Base-by-base conservation (phyloP, 148 eudicot species). In the Agrostemma githago region DNA sequence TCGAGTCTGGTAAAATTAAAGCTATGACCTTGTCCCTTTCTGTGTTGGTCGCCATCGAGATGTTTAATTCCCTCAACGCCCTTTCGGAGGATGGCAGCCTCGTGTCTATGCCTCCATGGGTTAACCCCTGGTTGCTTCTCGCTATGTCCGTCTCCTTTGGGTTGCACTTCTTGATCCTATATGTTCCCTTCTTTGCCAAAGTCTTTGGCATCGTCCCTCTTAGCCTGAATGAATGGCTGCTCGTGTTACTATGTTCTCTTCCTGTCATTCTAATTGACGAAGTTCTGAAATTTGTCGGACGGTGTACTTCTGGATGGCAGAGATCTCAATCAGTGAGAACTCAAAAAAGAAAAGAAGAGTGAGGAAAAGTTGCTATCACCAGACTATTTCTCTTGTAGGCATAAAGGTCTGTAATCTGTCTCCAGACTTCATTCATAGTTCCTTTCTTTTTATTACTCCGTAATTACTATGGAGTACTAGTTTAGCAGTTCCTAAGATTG, bases 191-290 rank as follows among this genome's bases (percentile, higher is more conserved):
- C 85, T 84, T 89, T 42, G 93, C 93, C 15, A 85, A 84, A 84
- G 86, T 89, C 6, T 89, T 89, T 61, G 89, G 93, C 43, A 87
- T 89, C 11, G 93, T 89, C 68, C 93, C 93, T 76, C 83, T 89
- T 19, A 87, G 89, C 85, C 73, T 87, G 26, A 85, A 89, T 9
- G 90, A 89, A 62, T 87, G 90, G 93, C 76, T 85, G 58, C 77
- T 89, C 53, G 90, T 89, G 8, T 60, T 89, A 78, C 85, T 87
- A 8, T 90, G 88, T 56, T 75, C 90, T 58, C 68, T 89, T 0
- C 93, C 90, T 0, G 93, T 93, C 43, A 93, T 93, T 65, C 72
- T 93, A 43, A 93, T 93, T 0, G 98, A 93, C 53, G 98, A 93
- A 79, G 77, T 89, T 77, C 90, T 90, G 46, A 93, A 93, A 87